Evolutionary conservation across 306 rosid species (phyloP).

Genomic region (Vigna hirtella): DNA sequence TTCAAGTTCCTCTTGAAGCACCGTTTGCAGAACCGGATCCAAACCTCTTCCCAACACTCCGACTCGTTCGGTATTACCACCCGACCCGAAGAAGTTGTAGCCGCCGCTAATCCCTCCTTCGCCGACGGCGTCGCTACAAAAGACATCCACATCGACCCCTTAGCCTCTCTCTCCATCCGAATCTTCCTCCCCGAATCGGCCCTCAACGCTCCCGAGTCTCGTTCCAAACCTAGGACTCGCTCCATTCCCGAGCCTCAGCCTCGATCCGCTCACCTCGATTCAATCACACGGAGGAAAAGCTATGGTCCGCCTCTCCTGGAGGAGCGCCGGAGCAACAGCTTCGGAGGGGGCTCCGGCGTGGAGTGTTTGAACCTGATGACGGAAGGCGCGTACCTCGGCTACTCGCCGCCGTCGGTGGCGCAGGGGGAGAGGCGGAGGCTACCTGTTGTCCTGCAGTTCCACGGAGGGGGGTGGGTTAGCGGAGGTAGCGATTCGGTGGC

Average conservation of each 20-base stretch:
- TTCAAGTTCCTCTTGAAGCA: slow-evolving; percentile 99
- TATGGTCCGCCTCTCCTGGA: slow-evolving; percentile 57
- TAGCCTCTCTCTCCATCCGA: slow-evolving; percentile 79
- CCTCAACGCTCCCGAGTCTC: slow-evolving; percentile 69
- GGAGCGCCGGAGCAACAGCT: slow-evolving; percentile 56
- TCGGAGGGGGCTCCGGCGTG: slow-evolving; percentile 46
- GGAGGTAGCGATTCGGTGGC: slow-evolving; percentile 90
- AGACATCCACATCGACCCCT: slow-evolving; percentile 89
- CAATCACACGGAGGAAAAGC: slow-evolving; percentile 63
- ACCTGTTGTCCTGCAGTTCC: slow-evolving; percentile 89
- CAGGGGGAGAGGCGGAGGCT: slow-evolving; percentile 60
- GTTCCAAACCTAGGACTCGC: slow-evolving; percentile 55
- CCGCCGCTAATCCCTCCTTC: slow-evolving; percentile 77
- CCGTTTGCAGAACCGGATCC: slow-evolving; percentile 92
- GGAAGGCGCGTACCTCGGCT: slow-evolving; percentile 69
- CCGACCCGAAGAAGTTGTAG: slow-evolving; percentile 86
- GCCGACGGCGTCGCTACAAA: slow-evolving; percentile 90
- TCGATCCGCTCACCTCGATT: slow-evolving; percentile 41
- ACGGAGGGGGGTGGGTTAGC: slow-evolving; percentile 98
- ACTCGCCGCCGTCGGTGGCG: slow-evolving; percentile 57
- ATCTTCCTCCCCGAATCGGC: slow-evolving; percentile 96
- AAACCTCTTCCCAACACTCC: slow-evolving; percentile 64
- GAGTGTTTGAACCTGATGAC: slow-evolving; percentile 77
- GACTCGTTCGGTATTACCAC: slow-evolving; percentile 79
- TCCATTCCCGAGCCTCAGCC: slow-evolving; percentile 50